These are phyloP conservation scores for Plasmodium fragile DNA, from an alignment of 169 alveolate species.

Conservation along the genomic window DNA sequence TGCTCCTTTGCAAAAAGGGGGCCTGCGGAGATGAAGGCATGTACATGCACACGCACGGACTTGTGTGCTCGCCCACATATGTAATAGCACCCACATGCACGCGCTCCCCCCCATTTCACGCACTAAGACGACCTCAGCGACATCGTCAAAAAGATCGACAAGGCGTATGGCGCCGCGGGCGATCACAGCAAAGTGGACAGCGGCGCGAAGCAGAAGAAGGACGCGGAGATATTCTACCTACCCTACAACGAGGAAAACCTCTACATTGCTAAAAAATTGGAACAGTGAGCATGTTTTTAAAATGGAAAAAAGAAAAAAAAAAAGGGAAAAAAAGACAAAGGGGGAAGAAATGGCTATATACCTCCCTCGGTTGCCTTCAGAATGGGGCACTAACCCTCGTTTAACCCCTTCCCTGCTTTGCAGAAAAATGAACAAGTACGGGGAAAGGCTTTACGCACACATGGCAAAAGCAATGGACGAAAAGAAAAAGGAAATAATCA, in stretches of 20 bases:
- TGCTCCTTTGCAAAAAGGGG: not conserved
- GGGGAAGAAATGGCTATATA: not conserved
- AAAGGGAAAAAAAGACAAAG: not conserved
- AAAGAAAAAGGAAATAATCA: constrained; percentile 45
- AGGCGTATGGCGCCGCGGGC: not conserved
- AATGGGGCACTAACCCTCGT: not conserved
- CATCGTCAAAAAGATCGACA: constrained; percentile 27
- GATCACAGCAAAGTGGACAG: not conserved
- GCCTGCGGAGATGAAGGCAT: not conserved
- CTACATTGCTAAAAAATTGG: constrained; percentile 49
- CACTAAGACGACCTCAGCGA: constrained; percentile 46
- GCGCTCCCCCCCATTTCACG: not conserved
- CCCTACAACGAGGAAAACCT: constrained; percentile 27
- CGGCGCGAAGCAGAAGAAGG: not conserved
- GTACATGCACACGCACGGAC: not conserved
- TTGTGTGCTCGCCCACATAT: not conserved
- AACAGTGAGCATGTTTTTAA: constrained; percentile 6
- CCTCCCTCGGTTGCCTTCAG: not conserved
- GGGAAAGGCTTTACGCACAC: constrained; percentile 16
- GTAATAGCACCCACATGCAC: not conserved
- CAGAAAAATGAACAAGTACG: constrained; percentile 53
- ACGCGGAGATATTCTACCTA: constrained; percentile 18
- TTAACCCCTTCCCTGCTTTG: not conserved
- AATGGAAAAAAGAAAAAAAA: not conserved
- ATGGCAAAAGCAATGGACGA: constrained; percentile 27